These are phyloP conservation scores for Mycena alexandri DNA, from an alignment of 768 basidiomycete genomes.

Conservation along the genomic window DNA sequence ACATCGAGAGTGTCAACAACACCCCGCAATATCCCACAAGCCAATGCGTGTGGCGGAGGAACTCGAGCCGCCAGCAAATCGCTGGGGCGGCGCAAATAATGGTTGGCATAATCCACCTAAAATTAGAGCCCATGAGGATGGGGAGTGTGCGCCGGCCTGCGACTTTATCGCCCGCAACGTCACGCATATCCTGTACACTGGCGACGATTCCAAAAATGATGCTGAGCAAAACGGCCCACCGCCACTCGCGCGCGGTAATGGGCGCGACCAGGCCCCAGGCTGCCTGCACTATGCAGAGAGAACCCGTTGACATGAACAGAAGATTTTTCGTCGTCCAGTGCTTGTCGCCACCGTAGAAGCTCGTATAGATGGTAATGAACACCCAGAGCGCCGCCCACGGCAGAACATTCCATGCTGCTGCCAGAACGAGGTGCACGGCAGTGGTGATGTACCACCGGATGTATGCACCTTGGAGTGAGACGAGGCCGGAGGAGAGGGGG, in stretches of 20 bases:
- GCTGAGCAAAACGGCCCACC: constrained; percentile 26
- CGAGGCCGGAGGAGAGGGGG: constrained; percentile 26
- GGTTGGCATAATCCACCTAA: constrained; percentile 40
- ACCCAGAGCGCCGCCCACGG: constrained; percentile 34
- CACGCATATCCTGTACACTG: constrained; percentile 57
- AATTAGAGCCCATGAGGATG: constrained; percentile 52
- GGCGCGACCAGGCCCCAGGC: constrained; percentile 33
- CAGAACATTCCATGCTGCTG: constrained; percentile 33
- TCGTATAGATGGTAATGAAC: constrained; percentile 22
- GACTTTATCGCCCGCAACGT: constrained; percentile 52
- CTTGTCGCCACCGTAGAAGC: constrained; percentile 32
- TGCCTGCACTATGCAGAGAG: constrained; percentile 24
- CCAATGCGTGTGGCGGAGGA: constrained; percentile 18
- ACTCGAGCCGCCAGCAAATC: constrained; percentile 30
- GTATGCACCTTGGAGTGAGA: constrained; percentile 26
- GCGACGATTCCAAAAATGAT: constrained; percentile 53
- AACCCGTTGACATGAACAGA: constrained; percentile 28
- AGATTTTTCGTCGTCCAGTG: constrained; percentile 32
- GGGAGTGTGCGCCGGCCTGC: constrained; percentile 54
- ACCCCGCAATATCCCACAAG: constrained; percentile 17
- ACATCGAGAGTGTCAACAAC: constrained; percentile 19
- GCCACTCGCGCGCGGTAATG: constrained; percentile 16
- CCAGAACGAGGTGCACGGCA: constrained; percentile 20
- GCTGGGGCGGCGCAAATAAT: constrained; percentile 16
- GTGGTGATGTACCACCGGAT: constrained; percentile 29